These are phyloP conservation scores for Ustilago loliicola DNA, from an alignment of 1,284 basidiomycete species.

Conservation along the genomic window DNA sequence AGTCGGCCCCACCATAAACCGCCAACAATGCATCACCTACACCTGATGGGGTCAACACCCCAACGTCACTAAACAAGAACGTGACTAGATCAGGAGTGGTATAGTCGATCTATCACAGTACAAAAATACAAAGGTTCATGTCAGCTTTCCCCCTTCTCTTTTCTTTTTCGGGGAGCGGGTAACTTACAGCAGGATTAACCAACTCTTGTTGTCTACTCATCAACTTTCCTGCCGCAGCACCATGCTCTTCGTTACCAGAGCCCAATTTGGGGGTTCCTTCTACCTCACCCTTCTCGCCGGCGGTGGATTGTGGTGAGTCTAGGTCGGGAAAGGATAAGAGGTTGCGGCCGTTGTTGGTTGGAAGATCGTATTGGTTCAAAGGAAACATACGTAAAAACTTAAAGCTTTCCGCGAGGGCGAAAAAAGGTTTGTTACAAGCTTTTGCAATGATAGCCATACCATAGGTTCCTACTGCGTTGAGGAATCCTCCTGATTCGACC, in stretches of 20 bases:
- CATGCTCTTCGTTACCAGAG: neutral
- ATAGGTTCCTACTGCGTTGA: slow-evolving; percentile 86
- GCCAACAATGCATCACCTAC: slow-evolving; percentile 90
- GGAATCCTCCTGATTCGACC: slow-evolving; percentile 81
- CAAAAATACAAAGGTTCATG: neutral
- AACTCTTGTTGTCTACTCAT: slow-evolving; percentile 63
- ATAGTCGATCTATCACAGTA: slow-evolving; percentile 60
- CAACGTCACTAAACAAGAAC: slow-evolving; percentile 90
- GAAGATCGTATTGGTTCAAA: slow-evolving; percentile 94
- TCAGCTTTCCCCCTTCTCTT: neutral
- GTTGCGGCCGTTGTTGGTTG: slow-evolving; percentile 67
- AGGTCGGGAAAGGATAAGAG: slow-evolving; percentile 53
- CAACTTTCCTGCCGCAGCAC: too few species aligned
- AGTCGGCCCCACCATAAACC: slow-evolving; percentile 76
- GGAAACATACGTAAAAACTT: slow-evolving; percentile 98
- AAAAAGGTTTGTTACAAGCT: slow-evolving; percentile 93
- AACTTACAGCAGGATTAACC: slow-evolving; percentile 59
- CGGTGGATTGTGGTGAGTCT: neutral
- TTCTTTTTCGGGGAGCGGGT: neutral
- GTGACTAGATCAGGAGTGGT: slow-evolving; percentile 82
- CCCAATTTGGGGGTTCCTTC: slow-evolving; percentile 21
- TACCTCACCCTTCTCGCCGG: neutral
- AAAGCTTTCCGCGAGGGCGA: slow-evolving; percentile 93
- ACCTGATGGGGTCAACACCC: slow-evolving; percentile 89
- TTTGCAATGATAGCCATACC: slow-evolving; percentile 97